A percentile compares a stretch with the other conserved stretches of the same genome.
Conservation (phyloP, 192 early-diverging fungal genomes). For the Coemansia sp. region DNA sequence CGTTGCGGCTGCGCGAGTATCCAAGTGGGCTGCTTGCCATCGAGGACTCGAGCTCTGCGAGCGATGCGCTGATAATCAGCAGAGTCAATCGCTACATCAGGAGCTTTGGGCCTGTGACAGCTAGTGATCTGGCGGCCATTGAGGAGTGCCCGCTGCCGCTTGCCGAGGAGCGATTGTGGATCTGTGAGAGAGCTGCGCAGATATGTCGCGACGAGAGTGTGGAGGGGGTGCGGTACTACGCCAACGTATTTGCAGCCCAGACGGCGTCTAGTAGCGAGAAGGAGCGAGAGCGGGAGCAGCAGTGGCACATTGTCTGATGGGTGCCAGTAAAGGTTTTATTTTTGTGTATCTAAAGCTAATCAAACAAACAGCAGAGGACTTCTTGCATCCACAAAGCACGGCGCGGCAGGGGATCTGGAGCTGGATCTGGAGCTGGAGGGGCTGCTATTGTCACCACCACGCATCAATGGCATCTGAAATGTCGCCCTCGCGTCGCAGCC, state of each 20-base stretch:
- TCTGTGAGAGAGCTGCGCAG: slow-evolving; percentile 74
- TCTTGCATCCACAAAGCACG: background rate
- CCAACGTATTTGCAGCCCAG: slow-evolving; percentile 60
- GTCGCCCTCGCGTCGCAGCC: slow-evolving; percentile 51
- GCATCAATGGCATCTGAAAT: slow-evolving; percentile 36
- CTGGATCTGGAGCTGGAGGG: background rate
- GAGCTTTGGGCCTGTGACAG: slow-evolving; percentile 61
- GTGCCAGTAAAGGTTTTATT: too few relatives aligned
- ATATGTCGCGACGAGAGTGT: slow-evolving; percentile 89
- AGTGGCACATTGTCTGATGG: slow-evolving; percentile 6
- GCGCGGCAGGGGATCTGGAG: background rate
- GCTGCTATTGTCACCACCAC: slow-evolving; percentile 33
- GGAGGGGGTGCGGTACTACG: slow-evolving; percentile 81
- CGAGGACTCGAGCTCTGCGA: slow-evolving; percentile 60
- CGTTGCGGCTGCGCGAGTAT: slow-evolving; percentile 75
- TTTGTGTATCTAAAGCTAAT: too few relatives aligned
- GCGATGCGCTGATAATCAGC: slow-evolving; percentile 68
- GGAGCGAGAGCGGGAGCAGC: background rate
- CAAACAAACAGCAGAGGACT: background rate
- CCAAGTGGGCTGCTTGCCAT: slow-evolving; percentile 79
- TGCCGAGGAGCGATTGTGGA: slow-evolving; percentile 57
- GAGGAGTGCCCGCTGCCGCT: slow-evolving; percentile 47
- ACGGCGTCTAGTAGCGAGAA: background rate
- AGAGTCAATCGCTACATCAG: slow-evolving; percentile 58
- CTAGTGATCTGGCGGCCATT: slow-evolving; percentile 67